phyloP scores from a whole-genome alignment of 257 asterid genomes.

The Lithospermum erythrorhizon region DNA sequence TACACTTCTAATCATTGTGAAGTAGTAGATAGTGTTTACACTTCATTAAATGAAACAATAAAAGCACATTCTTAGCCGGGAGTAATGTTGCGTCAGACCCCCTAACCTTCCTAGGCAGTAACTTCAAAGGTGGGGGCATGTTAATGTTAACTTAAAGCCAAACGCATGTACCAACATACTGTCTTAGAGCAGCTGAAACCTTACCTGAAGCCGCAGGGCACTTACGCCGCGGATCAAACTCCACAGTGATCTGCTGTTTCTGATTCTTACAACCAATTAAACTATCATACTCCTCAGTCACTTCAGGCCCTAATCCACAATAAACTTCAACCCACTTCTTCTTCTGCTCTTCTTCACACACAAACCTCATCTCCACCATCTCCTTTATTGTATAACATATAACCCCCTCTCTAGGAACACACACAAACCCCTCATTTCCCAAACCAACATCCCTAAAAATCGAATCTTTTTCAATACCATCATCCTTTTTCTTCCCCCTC shows the following conservation, averaged over 20 bases:
- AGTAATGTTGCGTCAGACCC: no score
- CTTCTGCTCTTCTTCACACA: conserved; percentile 49
- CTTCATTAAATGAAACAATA: no score
- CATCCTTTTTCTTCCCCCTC: conserved; percentile 20
- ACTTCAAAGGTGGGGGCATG: no score
- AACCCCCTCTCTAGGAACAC: conserved; percentile 19
- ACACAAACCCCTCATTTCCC: conserved; percentile 6
- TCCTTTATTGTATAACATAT: conserved; percentile 45
- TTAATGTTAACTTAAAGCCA: neutral
- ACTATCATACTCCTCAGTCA: conserved; percentile 49
- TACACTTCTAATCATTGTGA: no score
- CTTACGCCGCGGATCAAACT: conserved; percentile 48
- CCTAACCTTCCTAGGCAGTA: no score
- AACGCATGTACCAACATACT: neutral
- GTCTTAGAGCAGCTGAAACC: conserved; percentile 1
- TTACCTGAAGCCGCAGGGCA: conserved; percentile 27
- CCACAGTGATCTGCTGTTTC: conserved; percentile 18
- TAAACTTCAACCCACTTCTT: conserved; percentile 66
- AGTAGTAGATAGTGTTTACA: no score
- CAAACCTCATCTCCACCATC: conserved; percentile 55
- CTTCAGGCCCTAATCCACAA: conserved; percentile 47
- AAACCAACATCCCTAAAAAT: neutral
- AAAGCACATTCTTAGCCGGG: no score
- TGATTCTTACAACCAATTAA: conserved; percentile 15
- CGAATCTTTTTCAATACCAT: conserved; percentile 1